Base-by-base conservation (phyloP, 768 basidiomycete genomes). In the Rhizopogon rudus region DNA sequence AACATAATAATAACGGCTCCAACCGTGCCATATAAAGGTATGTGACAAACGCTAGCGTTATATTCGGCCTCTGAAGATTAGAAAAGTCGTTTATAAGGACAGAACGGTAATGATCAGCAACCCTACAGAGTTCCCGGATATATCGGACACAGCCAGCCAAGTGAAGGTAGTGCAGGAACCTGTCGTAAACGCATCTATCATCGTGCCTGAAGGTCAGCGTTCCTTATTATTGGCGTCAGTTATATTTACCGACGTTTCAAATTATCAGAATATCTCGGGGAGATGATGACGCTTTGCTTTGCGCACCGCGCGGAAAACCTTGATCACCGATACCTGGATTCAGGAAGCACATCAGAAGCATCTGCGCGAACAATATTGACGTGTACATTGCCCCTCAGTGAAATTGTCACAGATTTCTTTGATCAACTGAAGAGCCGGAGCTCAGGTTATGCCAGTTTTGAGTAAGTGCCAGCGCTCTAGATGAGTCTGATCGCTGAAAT, bases 1-100 rank as follows among this genome's bases (percentile, higher is more conserved):
- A 93, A 89, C 64, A 86, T 98, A 55, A 93, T 98, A 61, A 82
- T 98, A 53, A 99, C 97, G 10, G 89, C 94, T 3, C 97, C 97
- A 1, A 94, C 94, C 2, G 96, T 98, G 17, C 94, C 96, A 28
- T 94, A 93, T 70, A 89, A 92, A 76, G 72, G 94, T 91, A 28
- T 42, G 33, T 20, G 41, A 22, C 29, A 44, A 40, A 5, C 9
- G 9, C 6, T 25, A 35, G 25, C 13, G 39, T 40, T 12, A 8
- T 8, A 35, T 6, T 45, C 22, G 17, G 60, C 17, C 12, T 40
- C 37, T 50, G 33, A 48, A 20, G 55, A 55, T 52, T 39, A 45
- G 37, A 41, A 43, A 59, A 96, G 92, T 98, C 46, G 66, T 92
- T 33, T 91, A 88, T 71, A 80, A 75, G 60, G 83, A 86, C 57